Base-by-base conservation (phyloP, 257 asterid species). In the Datura wrightii region DNA sequence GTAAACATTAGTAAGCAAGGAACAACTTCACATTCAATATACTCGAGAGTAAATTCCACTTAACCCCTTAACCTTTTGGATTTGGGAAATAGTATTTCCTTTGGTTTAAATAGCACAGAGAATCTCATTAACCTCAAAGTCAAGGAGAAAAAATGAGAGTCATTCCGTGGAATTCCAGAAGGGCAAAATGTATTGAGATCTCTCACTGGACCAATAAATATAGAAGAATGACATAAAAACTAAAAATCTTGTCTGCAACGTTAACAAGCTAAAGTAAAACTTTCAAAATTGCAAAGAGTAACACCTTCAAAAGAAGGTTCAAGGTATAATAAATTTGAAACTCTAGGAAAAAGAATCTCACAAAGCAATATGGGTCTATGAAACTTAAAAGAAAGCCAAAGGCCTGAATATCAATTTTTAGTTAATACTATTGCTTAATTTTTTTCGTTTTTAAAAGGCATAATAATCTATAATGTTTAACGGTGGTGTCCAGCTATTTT, bases 261-360 rank as follows among this genome's bases (percentile, higher is more conserved):
- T n/a, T n/a, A n/a, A n/a, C n/a, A n/a, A n/a, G n/a, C n/a, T n/a
- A n/a, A n/a, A n/a, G n/a, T n/a, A n/a, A n/a, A n/a, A n/a, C n/a
- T n/a, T n/a, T n/a, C n/a, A n/a, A n/a, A n/a, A n/a, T n/a, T n/a
- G n/a, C n/a, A n/a, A n/a, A n/a, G n/a, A n/a, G n/a, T n/a, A n/a
- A n/a, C n/a, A n/a, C n/a, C n/a, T n/a, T n/a, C n/a, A 63, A 31
- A 63, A 31, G 71, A 63, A 63, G 71, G 71, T 18, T 63, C 71
- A 31, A 31, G 42, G 42, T 63, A 63, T 31, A 31, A 63, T 63
- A 34, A 63, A 31, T 63, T 63, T 63, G 31, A 42, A 0, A 63
- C 31, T 5, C 31, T 42, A 2, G 5, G n/a, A 34, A 34, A 63
- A 63, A 63, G 31, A 11, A 24, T 11, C 4, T 3, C 18, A 31